Conservation (phyloP, 2,329 filamentous ascomycete genomes). For the Thelonectria blattea region DNA sequence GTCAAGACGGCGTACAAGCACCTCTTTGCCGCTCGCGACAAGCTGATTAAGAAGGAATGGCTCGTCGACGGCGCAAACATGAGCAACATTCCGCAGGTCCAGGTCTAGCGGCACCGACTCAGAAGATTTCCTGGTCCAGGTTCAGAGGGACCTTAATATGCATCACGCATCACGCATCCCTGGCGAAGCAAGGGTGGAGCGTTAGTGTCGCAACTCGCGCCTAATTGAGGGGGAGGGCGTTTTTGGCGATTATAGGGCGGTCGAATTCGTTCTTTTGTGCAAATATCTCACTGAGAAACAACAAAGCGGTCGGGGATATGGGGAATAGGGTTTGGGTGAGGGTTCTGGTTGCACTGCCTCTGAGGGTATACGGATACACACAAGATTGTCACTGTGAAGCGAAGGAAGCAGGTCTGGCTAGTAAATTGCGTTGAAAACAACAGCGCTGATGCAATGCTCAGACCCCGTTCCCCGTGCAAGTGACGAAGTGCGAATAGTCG, state of each 20-base stretch:
- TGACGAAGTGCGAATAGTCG: conserved; percentile 1
- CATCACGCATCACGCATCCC: too few relatives aligned
- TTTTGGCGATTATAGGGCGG: conserved; percentile 21
- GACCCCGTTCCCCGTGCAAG: too few relatives aligned
- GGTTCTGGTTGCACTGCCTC: too few relatives aligned
- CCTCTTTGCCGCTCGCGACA: conserved; percentile 75
- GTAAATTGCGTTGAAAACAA: conserved; percentile 3
- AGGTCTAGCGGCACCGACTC: conserved; percentile 35
- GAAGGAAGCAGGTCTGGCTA: background rate
- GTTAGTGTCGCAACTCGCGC: background rate
- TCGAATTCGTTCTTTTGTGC: conserved; percentile 1
- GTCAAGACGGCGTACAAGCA: conserved; percentile 96
- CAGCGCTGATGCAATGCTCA: conserved; percentile 4
- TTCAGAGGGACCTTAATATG: too few relatives aligned
- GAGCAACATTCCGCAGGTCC: conserved; percentile 67
- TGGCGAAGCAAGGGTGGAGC: background rate
- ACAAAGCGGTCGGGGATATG: background rate
- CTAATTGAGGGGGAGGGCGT: conserved; percentile 15
- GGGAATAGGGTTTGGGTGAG: background rate
- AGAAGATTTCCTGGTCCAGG: too few relatives aligned
- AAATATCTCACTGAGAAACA: background rate
- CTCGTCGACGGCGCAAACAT: conserved; percentile 74
- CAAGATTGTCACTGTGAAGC: conserved; percentile 3
- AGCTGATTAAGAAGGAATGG: conserved; percentile 78
- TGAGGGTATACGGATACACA: background rate